A percentile compares a stretch with the other conserved stretches of the same genome.
Evolutionary conservation across 306 rosid genomes (phyloP).

Genomic region (Cicer arietinum): DNA sequence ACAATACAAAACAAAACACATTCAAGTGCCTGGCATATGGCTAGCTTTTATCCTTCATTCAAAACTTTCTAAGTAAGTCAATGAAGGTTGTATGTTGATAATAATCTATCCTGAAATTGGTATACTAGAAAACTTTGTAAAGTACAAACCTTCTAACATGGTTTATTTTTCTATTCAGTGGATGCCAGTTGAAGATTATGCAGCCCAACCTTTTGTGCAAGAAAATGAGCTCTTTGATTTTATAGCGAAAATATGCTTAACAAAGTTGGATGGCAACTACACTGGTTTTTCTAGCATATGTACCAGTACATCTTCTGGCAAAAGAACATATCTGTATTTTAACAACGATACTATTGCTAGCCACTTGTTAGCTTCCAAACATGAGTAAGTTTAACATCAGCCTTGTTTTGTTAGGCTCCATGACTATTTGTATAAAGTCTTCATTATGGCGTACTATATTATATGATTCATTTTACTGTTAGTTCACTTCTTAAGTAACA

Average conservation of each 20-base stretch:
- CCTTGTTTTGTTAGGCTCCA: not conserved
- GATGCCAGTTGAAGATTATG: conserved; percentile 78
- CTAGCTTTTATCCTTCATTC: not conserved
- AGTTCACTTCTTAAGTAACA: too few species aligned
- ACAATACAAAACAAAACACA: not conserved
- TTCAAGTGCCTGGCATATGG: not conserved
- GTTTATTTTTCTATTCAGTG: conserved; percentile 56
- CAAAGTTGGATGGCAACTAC: conserved; percentile 59
- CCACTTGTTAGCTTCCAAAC: conserved; percentile 33
- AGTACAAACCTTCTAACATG: conserved; percentile 19
- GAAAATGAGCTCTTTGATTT: conserved; percentile 53
- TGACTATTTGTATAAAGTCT: not conserved
- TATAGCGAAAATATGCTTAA: conserved; percentile 63
- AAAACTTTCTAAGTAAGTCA: not conserved
- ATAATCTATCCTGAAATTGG: conserved; percentile 21
- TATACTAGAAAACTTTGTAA: not conserved
- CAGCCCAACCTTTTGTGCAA: conserved; percentile 65
- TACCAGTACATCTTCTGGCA: conserved; percentile 65
- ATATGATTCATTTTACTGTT: too few species aligned
- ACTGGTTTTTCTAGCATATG: conserved; percentile 53
- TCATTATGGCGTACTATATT: too few species aligned
- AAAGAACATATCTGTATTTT: conserved; percentile 54
- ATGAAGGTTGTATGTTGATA: conserved; percentile 17
- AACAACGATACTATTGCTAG: conserved; percentile 43
- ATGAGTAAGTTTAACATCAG: conserved; percentile 13